Evolutionary conservation across 2,329 filamentous ascomycete species (phyloP).

Genomic region (Akanthomyces dipterigenus): DNA sequence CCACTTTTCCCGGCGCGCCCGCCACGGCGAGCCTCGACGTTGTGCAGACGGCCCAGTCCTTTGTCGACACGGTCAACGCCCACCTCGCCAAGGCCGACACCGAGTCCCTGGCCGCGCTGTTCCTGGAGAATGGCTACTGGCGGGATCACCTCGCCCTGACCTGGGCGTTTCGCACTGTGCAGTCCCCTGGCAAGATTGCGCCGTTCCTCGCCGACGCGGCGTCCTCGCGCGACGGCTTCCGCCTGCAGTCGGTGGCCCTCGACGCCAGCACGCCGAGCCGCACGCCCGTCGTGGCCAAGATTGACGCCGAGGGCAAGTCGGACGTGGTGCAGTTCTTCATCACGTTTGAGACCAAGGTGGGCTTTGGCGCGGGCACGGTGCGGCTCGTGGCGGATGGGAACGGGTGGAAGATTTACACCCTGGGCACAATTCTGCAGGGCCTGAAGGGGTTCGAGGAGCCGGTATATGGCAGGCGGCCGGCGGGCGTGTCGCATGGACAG

Average conservation of each 20-base stretch:
- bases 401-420: constrained; percentile 49
- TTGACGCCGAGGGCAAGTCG: constrained; percentile 12
- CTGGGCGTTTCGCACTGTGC: constrained; percentile 44
- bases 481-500: constrained; percentile 39
- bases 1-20: background rate
- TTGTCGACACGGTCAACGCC: constrained; percentile 1
- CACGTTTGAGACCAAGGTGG: constrained; percentile 14
- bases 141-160: constrained; percentile 46
- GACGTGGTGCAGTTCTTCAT: constrained; percentile 17
- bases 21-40: background rate
- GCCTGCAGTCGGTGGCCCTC: constrained; percentile 1
- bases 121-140: constrained; percentile 41
- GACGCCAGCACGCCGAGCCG: background rate
- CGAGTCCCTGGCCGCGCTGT: constrained; percentile 17
- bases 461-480: constrained; percentile 34
- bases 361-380: constrained; percentile 15
- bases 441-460: constrained; percentile 44
- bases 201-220: constrained; percentile 9
- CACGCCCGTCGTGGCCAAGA: constrained; percentile 1
- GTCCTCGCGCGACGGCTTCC: constrained; percentile 2
- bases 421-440: constrained; percentile 47
- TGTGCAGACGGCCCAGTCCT: background rate
- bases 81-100: constrained; percentile 12
- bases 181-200: constrained; percentile 15
- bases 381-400: constrained; percentile 12